Percentiles rank a stretch among this genome's conserved stretches.
These are phyloP conservation scores for Fusarium nodosum DNA, from an alignment of 2,329 filamentous ascomycete genomes.

Conservation along the genomic window DNA sequence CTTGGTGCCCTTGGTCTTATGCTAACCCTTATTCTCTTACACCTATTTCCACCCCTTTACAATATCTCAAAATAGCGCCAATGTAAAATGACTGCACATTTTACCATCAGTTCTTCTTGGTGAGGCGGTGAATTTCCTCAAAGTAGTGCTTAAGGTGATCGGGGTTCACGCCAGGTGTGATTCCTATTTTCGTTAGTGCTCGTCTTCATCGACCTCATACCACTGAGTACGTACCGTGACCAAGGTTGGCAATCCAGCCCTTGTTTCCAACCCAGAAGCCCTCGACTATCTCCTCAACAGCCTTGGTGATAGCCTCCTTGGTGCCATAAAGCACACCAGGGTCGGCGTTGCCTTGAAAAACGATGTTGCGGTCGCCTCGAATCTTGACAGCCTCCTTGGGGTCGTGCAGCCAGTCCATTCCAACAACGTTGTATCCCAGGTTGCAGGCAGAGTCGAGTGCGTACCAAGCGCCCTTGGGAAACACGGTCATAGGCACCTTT, in stretches of 20 bases:
- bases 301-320: slow-evolving; percentile 81
- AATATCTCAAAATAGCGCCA: slow-evolving; percentile 15
- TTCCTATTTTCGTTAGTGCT: slow-evolving; percentile 67
- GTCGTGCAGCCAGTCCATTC: slow-evolving; percentile 94
- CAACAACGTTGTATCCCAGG: slow-evolving; percentile 92
- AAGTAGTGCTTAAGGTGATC: slow-evolving; percentile 96
- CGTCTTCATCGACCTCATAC: not conserved
- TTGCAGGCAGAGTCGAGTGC: slow-evolving; percentile 89
- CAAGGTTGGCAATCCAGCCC: slow-evolving; percentile 97
- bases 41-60: not conserved
- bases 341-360: slow-evolving; percentile 95
- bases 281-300: slow-evolving; percentile 86
- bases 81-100: not conserved
- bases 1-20: slow-evolving; percentile 16
- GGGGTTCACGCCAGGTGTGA: slow-evolving; percentile 94
- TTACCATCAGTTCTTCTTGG: slow-evolving; percentile 58
- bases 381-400: slow-evolving; percentile 85
- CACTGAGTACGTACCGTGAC: slow-evolving; percentile 77
- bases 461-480: slow-evolving; percentile 98
- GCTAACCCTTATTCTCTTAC: not conserved
- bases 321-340: slow-evolving; percentile 93
- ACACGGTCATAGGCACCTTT: slow-evolving; percentile 94
- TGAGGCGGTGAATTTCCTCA: slow-evolving; percentile 85
- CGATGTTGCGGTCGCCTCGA: slow-evolving; percentile 79
- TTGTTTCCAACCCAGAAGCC: slow-evolving; percentile 86